Conservation (phyloP, 2,329 filamentous ascomycete species). For the Epichloe sylvatica region DNA sequence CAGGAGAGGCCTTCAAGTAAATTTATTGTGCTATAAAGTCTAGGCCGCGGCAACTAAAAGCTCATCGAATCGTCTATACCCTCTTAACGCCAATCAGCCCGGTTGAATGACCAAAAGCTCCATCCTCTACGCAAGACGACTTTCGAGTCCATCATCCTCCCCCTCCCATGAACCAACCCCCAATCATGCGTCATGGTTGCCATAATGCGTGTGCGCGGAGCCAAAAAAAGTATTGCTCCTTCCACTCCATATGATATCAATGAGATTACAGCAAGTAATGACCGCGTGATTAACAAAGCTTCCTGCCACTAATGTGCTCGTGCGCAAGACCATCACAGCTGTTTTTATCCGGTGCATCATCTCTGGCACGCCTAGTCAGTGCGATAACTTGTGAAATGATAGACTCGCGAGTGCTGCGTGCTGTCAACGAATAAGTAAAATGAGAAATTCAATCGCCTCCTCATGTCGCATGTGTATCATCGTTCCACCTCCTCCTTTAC, state of each 20-base stretch:
- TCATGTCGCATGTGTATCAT: background rate
- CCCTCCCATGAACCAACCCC: constrained; percentile 2
- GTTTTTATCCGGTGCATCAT: constrained; percentile 8
- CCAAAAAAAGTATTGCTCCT: background rate
- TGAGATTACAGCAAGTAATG: constrained; percentile 7
- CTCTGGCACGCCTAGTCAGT: background rate
- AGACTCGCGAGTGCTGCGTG: background rate
- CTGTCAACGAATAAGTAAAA: background rate
- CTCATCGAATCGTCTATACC: constrained; percentile 27
- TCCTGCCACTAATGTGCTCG: constrained; percentile 4
- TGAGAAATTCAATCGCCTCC: background rate
- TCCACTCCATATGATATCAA: constrained; percentile 9
- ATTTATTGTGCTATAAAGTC: constrained; percentile 10
- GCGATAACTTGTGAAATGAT: background rate
- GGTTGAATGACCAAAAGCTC: constrained; percentile 18
- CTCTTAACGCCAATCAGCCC: constrained; percentile 24
- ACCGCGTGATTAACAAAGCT: constrained; percentile 5
- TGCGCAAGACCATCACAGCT: constrained; percentile 6
- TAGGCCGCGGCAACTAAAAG: constrained; percentile 12
- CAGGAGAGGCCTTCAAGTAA: background rate
- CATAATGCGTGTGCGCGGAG: constrained; percentile 1
- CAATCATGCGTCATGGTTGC: constrained; percentile 5
- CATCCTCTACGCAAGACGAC: constrained; percentile 7
- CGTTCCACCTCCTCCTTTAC: constrained; percentile 37
- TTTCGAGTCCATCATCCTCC: constrained; percentile 4